Evolutionary conservation across 2,329 filamentous ascomycete species (phyloP), one percentile per base, ranked within the genome.

Genomic region (Calonectria hongkongensis): DNA sequence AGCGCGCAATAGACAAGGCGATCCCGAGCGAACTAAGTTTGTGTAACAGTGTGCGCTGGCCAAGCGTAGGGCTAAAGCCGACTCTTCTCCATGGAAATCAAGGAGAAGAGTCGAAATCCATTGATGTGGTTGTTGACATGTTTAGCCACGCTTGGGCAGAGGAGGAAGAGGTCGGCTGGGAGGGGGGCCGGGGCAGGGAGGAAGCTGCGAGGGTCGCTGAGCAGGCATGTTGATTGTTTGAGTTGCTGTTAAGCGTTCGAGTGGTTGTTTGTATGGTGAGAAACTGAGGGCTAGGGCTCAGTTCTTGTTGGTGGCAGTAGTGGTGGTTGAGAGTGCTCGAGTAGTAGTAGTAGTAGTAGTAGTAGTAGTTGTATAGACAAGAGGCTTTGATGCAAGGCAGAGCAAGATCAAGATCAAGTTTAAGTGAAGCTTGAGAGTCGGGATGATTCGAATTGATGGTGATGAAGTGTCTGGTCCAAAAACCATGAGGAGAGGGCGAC

Each of bases 151-250:
- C 86, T 91, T 92, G 82, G 91, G 91, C 74, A 92, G 89, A 84
- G 91, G 89, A 83, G 91, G 91, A 67, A 92, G 89, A 84, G 91
- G 91, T 68, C 91, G 87, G 84, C 88, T 90, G 75, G 91, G 91
- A 80, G 91, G 91, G 73, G 91, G 91, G 79, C 91, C 91, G 68
- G 91, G 91, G 89, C 91, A 92, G 78, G 91, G 91, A 86, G 91
- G 91, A 76, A 93, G 89, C 81, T 92, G 90, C 78, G 90, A 91
- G 74, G 91, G 91, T 82, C 91, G 89, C 84, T 91, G 89, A 76
- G 89, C 86, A 84, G 89, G 88, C 88, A 91, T 90, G 73, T 74
- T 83, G 79, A 74, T 79, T 74, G 74, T 73, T 73, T 73, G 70
- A 45, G 68, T 68, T 76, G 54, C 54, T 71, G 69, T 65, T 62